Conservation (phyloP, 345 rosid species). For the Erysimum cheiranthoides region DNA sequence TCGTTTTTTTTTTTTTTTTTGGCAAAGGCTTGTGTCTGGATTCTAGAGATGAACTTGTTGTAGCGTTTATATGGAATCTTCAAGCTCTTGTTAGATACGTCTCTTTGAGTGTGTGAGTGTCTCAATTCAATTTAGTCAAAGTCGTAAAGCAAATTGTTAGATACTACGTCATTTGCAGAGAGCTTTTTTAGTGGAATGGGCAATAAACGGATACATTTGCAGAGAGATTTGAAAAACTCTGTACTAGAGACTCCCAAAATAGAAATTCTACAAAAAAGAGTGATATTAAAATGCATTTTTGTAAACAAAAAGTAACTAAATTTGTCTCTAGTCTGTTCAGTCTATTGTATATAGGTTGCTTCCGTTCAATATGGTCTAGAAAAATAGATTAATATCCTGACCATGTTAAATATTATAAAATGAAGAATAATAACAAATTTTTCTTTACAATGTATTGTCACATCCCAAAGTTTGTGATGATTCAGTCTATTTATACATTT, state of each 20-base stretch:
- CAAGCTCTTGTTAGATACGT: no score
- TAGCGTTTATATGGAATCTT: no score
- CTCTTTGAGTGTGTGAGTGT: background rate
- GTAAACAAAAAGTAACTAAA: no score
- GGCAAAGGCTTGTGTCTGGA: no score
- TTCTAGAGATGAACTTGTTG: no score
- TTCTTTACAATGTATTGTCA: slow-evolving; percentile 61
- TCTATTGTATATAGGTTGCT: no score
- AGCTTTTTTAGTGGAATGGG: background rate
- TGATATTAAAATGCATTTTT: background rate
- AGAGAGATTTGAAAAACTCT: background rate
- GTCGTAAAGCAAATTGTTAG: background rate
- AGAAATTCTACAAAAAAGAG: background rate
- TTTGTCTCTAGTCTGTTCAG: no score
- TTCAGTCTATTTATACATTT: slow-evolving; percentile 47
- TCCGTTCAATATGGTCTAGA: no score
- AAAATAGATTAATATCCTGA: no score
- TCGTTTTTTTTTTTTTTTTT: no score
- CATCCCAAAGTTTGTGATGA: slow-evolving; percentile 63
- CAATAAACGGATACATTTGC: background rate
- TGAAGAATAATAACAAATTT: no score
- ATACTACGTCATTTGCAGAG: background rate
- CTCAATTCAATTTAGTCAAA: background rate
- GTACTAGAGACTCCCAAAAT: background rate
- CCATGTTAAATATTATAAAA: no score